Evolutionary conservation across 331 rosid species (phyloP), one percentile per base, ranked within the genome.

Genomic region (Spiraea crenata): DNA sequence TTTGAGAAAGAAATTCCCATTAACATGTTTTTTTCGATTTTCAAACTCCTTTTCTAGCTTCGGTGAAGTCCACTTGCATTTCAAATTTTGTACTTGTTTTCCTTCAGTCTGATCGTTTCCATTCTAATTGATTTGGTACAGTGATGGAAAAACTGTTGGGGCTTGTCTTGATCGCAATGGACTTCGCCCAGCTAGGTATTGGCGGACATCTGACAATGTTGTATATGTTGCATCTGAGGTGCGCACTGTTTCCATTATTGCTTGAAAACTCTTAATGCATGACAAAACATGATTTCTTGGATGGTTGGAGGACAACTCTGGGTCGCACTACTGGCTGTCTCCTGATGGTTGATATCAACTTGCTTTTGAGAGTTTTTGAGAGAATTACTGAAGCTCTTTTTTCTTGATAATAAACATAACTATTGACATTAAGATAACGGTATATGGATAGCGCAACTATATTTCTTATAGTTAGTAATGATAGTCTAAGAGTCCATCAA

Each of bases 171-270:
- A 93, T 62, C 95, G 99, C 31, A 93, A 93, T 87, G 99, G 99
- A 77, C 90, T 93, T 65, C 89, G 99, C 50, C 99, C 99, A 17
- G 99, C 99, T 74, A 86, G 99, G 85, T 93, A 89, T 82, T 93
- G 99, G 99, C 90, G 99, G 80, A 93, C 99, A 67, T 82, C 96
- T 56, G 99, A 93, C 74, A 93, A 93, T 75, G 85, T 89, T 89
- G 99, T 93, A 55, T 93, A 93, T 73, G 97, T 93, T 79, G 97
- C 97, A 76, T 93, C 99, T 70, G 99, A 93, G 97, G 99, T 93
- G 72, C 55, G 93, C 75, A 76, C 48, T 70, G 65, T 69, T 74
- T 76, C 34, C 67, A 79, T 67, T 56, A 3, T 71, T 81, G 39
- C 20, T 62, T 73, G 49, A 47, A 51, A 47, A 57, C 68, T 58